Evolutionary conservation across 768 basidiomycete species (phyloP).

Genomic region (Tylopilus balloui): DNA sequence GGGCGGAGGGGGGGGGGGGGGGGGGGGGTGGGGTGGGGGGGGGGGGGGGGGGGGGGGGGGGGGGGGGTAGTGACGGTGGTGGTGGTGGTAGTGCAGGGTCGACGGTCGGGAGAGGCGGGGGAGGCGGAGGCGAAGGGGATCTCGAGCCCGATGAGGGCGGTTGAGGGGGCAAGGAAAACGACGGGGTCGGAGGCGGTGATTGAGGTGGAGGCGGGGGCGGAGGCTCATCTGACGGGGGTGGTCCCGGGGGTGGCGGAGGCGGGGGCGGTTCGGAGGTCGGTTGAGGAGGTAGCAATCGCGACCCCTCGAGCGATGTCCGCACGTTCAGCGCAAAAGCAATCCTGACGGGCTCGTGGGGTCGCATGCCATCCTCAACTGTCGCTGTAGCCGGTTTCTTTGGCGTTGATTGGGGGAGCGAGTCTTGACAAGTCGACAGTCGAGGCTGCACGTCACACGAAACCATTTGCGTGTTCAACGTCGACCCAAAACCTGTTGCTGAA

Average conservation of each 20-base stretch:
- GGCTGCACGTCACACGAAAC: constrained; percentile 16
- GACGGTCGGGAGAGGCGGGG: constrained; percentile 15
- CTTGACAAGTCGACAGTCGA: constrained; percentile 14
- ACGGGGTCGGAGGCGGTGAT: constrained; percentile 26
- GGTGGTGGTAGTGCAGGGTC: constrained; percentile 21
- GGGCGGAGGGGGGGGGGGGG: no score
- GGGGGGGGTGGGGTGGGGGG: constrained; percentile 13
- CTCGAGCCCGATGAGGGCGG: constrained; percentile 23
- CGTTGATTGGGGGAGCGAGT: constrained; percentile 7
- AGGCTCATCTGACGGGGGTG: constrained; percentile 27
- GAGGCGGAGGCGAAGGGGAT: constrained; percentile 3
- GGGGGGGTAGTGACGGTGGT: not conserved
- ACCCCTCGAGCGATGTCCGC: constrained; percentile 22
- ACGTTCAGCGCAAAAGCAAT: constrained; percentile 31
- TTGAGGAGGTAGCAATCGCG: constrained; percentile 32
- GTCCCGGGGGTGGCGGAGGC: constrained; percentile 31
- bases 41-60: constrained; percentile 11
- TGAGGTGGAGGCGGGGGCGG: constrained; percentile 27
- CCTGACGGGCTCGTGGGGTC: constrained; percentile 31
- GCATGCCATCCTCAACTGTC: constrained; percentile 31
- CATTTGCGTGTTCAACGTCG: not conserved
- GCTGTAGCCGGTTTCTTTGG: constrained; percentile 15
- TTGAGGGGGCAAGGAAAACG: constrained; percentile 27
- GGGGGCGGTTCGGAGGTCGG: constrained; percentile 39
- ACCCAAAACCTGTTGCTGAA: not conserved